Evolutionary conservation across 257 asterid species (phyloP), one percentile per base, ranked within the genome.

Genomic region (Rubia yunnanensis): DNA sequence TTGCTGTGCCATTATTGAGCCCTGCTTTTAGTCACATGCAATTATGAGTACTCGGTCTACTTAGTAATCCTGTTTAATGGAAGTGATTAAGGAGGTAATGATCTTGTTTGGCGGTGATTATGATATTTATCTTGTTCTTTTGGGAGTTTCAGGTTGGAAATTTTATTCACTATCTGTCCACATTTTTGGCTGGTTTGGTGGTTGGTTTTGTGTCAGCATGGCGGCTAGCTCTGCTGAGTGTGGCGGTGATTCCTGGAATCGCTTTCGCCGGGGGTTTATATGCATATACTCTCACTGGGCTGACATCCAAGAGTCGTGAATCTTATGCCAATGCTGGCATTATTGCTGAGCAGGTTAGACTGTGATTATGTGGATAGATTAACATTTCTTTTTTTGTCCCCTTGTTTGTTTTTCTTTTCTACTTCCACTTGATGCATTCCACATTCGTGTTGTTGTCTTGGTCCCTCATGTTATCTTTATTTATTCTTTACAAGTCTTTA

Each of bases 121-220:
- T 44, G 52, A 44, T 17, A n/a, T 17, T 46, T 15, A 18, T 35
- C 5, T 22, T 58, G 9, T n/a, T 13, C 1, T 20, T 28, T 64
- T 55, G 46, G 20, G 50, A 58, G 61, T 64, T 69, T 28, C 75
- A 94, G 99, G 98, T 94, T 76, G 99, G 99, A 34, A 91, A 94
- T 70, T 94, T 94, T 84, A 88, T 94, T 58, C 99, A 94, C 74
- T 94, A 94, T 79, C 95, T 90, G 11, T 94, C 99, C 14, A 94
- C 99, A 0, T 94, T 94, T 70, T 73, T 91, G 95, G 98, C 99
- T 54, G 99, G 99, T 28, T 77, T 94, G 83, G 99, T 88, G 80
- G 99, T 94, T 57, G 99, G 99, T 74, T 94, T 94, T 65, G 96
- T 94, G 73, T 83, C 98, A 27, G 97, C 98, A 36, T 94, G 99